Conservation (phyloP, 2,329 filamentous ascomycete genomes). For the Septoria linicola region DNA sequence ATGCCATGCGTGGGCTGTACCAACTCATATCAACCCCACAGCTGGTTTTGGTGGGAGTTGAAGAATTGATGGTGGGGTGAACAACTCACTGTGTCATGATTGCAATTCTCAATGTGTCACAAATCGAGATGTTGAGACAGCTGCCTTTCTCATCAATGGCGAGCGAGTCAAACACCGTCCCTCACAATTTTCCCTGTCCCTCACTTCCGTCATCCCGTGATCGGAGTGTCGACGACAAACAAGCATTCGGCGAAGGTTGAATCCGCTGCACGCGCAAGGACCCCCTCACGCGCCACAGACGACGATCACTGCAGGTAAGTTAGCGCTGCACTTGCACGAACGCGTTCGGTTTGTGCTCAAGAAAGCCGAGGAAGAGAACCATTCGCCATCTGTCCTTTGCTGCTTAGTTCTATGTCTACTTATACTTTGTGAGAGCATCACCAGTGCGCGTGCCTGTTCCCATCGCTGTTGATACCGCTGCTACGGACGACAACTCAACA, state of each 20-base stretch:
- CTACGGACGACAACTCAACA: neutral
- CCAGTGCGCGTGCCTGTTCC: neutral
- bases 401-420: neutral
- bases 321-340: neutral
- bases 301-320: slow-evolving; percentile 2
- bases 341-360: slow-evolving; percentile 2
- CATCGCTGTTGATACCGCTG: too few species aligned
- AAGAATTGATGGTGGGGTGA: neutral
- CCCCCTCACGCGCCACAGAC: neutral
- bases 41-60: neutral
- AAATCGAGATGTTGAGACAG: too few species aligned
- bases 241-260: neutral
- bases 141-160: too few species aligned
- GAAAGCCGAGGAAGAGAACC: slow-evolving; percentile 6
- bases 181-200: slow-evolving; percentile 7
- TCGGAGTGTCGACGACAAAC: neutral
- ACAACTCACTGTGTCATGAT: slow-evolving; percentile 14
- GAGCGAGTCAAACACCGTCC: too few species aligned
- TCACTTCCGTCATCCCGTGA: slow-evolving; percentile 9
- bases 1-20: neutral
- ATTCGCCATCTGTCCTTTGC: slow-evolving; percentile 6
- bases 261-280: neutral
- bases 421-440: neutral
- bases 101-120: neutral
- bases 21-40: neutral